Percentiles rank a stretch among this genome's conserved stretches.
These are phyloP conservation scores for Arachis stenosperma DNA, from an alignment of 306 rosid genomes.

Conservation along the genomic window DNA sequence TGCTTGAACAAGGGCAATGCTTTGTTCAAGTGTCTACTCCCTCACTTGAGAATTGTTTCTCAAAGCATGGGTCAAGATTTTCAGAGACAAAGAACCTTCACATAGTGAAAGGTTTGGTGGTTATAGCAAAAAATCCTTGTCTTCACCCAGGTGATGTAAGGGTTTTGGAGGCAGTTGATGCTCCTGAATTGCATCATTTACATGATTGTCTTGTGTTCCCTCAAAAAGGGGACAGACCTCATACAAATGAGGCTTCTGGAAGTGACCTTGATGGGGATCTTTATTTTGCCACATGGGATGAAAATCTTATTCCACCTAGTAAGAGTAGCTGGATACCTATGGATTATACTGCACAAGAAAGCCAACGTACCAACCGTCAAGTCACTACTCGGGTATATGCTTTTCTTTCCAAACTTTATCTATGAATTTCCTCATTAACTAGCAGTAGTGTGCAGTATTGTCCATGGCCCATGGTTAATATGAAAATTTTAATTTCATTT, in stretches of 20 bases:
- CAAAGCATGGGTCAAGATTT: conserved; percentile 85
- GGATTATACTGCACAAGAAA: conserved; percentile 61
- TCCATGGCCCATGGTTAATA: background rate
- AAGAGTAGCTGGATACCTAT: conserved; percentile 82
- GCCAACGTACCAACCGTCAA: conserved; percentile 34
- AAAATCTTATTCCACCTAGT: conserved; percentile 78
- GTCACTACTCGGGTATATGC: conserved; percentile 53
- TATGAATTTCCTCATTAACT: conserved; percentile 31
- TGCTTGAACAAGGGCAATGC: conserved; percentile 82
- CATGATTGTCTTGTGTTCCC: conserved; percentile 89
- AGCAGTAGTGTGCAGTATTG: background rate
- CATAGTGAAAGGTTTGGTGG: conserved; percentile 67
- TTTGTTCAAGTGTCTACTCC: conserved; percentile 83
- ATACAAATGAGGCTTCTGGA: conserved; percentile 93
- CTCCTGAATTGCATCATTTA: conserved; percentile 72
- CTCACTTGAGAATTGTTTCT: conserved; percentile 68
- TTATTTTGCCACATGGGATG: conserved; percentile 94
- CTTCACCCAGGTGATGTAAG: conserved; percentile 94
- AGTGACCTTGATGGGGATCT: conserved; percentile 96
- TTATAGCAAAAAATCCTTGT: conserved; percentile 86
- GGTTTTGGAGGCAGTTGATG: conserved; percentile 87
- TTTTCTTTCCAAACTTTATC: conserved; percentile 26
- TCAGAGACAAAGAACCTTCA: conserved; percentile 52
- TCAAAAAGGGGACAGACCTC: conserved; percentile 89
- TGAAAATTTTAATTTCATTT: conserved; percentile 14